phyloP scores from a whole-genome alignment of 371 early-diverging fungal genomes.

The Entomophthora muscae region DNA sequence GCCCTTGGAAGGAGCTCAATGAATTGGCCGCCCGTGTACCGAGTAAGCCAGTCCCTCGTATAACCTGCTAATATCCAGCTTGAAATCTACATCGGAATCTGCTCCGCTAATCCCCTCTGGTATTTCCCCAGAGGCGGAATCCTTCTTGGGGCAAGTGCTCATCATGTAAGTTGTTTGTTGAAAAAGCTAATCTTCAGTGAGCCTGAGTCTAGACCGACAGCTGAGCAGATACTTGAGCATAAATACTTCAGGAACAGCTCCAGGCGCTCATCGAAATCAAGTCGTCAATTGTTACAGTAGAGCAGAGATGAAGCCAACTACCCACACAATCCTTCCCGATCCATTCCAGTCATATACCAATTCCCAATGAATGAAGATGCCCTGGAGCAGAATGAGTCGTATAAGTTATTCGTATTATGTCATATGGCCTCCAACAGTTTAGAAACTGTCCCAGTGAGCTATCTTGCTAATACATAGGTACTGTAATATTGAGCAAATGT shows the following conservation, averaged over 20 bases:
- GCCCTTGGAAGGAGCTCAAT: slow-evolving; percentile 59
- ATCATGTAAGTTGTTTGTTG: slow-evolving; percentile 15
- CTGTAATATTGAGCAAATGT: no score
- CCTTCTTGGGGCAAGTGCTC: slow-evolving; percentile 47
- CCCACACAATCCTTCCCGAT: no score
- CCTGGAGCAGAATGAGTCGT: no score
- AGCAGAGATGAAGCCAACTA: no score
- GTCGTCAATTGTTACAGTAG: no score
- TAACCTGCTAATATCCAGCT: slow-evolving; percentile 3
- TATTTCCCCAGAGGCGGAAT: slow-evolving; percentile 35
- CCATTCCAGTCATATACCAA: no score
- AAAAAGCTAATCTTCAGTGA: neutral
- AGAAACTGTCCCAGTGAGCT: no score
- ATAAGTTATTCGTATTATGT: no score
- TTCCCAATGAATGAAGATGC: no score
- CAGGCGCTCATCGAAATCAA: no score
- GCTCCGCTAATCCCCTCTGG: slow-evolving; percentile 49
- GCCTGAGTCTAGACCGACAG: neutral
- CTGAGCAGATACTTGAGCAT: neutral
- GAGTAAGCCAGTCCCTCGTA: slow-evolving; percentile 21
- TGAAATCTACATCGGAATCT: slow-evolving; percentile 21
- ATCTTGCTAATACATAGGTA: no score
- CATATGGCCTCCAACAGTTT: no score
- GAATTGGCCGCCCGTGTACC: slow-evolving; percentile 53
- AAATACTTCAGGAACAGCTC: neutral